Percentiles rank a stretch among this genome's conserved stretches.
Conservation (phyloP, 2,329 filamentous ascomycete genomes). For the Pyrenochaeta sp. region DNA sequence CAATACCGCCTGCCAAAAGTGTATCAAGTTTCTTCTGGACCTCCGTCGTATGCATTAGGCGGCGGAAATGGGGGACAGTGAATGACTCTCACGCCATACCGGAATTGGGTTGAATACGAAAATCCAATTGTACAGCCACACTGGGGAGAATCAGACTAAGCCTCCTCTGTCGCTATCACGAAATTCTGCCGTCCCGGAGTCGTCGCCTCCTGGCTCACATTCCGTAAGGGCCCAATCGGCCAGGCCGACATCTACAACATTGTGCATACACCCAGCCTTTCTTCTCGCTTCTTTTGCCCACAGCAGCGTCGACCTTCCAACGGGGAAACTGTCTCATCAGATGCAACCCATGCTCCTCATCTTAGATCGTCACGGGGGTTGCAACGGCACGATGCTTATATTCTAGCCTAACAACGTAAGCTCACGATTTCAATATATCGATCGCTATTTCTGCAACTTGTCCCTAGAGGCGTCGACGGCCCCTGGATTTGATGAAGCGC, state of each 20-base stretch:
- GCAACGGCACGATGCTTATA: neutral
- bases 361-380: neutral
- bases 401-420: neutral
- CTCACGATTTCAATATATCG: too few species aligned
- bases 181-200: neutral
- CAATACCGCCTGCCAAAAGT: too few species aligned
- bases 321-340: neutral
- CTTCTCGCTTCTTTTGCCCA: neutral
- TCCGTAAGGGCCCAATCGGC: neutral
- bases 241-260: neutral
- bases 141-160: neutral
- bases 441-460: too few species aligned
- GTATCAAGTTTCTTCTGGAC: too few species aligned
- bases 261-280: neutral
- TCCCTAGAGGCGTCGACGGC: too few species aligned
- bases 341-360: neutral
- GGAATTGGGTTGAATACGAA: too few species aligned
- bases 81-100: too few species aligned
- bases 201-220: neutral
- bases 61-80: neutral
- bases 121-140: too few species aligned
- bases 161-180: neutral
- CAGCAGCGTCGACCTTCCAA: neutral
- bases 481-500: too few species aligned
- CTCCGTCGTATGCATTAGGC: too few species aligned